Percentiles rank a stretch among this genome's conserved stretches.
Conservation (phyloP, 495 filamentous ascomycete species). For the Xylaria scruposa region DNA sequence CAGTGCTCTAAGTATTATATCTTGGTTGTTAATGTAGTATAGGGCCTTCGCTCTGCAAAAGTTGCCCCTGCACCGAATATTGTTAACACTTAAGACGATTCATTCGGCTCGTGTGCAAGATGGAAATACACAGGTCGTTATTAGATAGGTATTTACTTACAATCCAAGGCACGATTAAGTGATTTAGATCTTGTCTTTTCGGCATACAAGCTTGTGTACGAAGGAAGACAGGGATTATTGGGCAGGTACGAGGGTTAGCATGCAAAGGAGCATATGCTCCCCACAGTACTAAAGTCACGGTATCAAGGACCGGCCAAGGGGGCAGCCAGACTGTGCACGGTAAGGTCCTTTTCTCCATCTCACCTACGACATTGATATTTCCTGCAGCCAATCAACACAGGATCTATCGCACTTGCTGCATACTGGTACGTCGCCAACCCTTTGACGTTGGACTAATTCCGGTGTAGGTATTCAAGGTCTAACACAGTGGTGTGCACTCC, state of each 20-base stretch:
- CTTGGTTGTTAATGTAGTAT: neutral
- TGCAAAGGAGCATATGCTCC: neutral
- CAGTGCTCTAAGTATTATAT: no score
- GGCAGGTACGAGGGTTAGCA: neutral
- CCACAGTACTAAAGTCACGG: neutral
- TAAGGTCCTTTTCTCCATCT: neutral
- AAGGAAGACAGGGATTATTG: slow-evolving; percentile 4
- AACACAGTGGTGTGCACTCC: neutral
- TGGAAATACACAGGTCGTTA: neutral
- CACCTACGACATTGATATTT: neutral
- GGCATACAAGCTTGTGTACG: neutral
- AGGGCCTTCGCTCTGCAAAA: neutral
- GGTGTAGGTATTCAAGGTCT: neutral
- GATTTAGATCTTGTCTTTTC: neutral
- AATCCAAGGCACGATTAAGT: neutral
- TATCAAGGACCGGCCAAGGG: neutral
- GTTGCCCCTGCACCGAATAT: neutral
- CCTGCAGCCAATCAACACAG: neutral
- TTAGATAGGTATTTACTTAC: neutral
- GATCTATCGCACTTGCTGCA: no score
- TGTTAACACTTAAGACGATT: neutral
- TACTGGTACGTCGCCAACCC: neutral
- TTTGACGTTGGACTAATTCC: slow-evolving; percentile 1
- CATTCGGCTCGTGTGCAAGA: neutral
- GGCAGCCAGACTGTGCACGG: neutral